Conservation (phyloP, 208 protist species). For the Acanthamoeba healyi region DNA sequence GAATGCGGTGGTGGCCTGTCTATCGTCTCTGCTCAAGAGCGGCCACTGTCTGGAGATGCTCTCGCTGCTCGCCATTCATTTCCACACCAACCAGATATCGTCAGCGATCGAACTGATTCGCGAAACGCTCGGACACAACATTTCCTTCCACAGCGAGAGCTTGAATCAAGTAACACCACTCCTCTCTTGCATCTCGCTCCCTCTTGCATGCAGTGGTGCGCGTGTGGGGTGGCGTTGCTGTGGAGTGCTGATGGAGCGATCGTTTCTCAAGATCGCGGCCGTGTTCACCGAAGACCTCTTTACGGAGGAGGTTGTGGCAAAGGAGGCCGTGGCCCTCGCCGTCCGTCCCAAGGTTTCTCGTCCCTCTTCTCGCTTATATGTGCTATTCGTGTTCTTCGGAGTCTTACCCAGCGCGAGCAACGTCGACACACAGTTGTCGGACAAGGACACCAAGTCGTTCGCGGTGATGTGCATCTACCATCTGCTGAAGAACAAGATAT, state of each 20-base stretch:
- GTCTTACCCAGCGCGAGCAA: background rate
- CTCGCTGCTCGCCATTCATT: constrained; percentile 32
- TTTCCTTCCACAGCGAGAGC: constrained; percentile 38
- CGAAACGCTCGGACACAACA: background rate
- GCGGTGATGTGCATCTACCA: constrained; percentile 65
- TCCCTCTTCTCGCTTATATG: too few species aligned
- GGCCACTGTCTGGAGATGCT: constrained; percentile 49
- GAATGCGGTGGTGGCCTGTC: background rate
- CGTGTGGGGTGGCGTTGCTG: background rate
- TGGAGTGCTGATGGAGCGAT: background rate
- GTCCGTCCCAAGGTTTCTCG: background rate
- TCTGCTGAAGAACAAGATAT: constrained; percentile 67
- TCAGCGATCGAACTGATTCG: constrained; percentile 9
- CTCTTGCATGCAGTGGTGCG: background rate
- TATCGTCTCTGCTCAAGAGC: constrained; percentile 13
- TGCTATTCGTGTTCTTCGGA: background rate
- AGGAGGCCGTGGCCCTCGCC: constrained; percentile 8
- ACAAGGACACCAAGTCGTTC: constrained; percentile 53
- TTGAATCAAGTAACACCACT: background rate
- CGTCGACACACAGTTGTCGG: background rate
- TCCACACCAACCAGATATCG: constrained; percentile 44
- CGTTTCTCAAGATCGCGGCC: background rate
- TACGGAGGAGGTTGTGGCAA: constrained; percentile 27
- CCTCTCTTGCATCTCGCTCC: background rate
- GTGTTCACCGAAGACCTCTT: constrained; percentile 42